Evolutionary conservation across 2,329 filamentous ascomycete genomes (phyloP), one percentile per base, ranked within the genome.

Genomic region (Zymoseptoria ardabiliae): DNA sequence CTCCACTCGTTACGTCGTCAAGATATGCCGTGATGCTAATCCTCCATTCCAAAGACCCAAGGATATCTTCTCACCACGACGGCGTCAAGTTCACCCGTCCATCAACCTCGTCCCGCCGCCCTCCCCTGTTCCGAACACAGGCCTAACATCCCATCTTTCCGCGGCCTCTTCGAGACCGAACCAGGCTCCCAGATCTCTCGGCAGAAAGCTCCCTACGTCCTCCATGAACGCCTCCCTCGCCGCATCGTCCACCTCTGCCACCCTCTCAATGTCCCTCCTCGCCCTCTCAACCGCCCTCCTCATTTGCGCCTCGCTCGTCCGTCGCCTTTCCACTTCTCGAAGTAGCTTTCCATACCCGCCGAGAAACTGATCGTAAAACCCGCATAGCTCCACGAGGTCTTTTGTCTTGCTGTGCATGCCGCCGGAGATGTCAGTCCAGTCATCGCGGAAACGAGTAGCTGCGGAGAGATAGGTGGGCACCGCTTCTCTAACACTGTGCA

Each of bases 351-450:
- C 88, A 70, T 99, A 97, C 0, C 91, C 90, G 56, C 85, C 82
- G 20, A 89, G 81, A 69, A 97, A 99, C 19, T 88, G 86, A 61
- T 93, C 88, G 73, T 97, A 97, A 68, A 97, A 90, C n/a, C 84
- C 79, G 10, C 85, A 82, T 68, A 97, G 83, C 21, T 85, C 84
- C 55, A 88, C 85, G 74, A 97, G 87, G 69, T 96, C 90, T 9
- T 81, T 78, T 49, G 96, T 83, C 66, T 86, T 88, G 17, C 76
- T 79, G 41, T 81, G 79, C 22, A 97, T 89, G 19, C 80, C 81
- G 3, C 84, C 81, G 64, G 87, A 86, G 65, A 96, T 90, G 60
- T 87, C 84, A 25, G 84, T 82, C 91, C 93, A 97, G 2, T 78
- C 75, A 10, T 72, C 76, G 41, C 79, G 78, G 69, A 89, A 92